Conservation (phyloP, 306 rosid genomes). For the Carpinus fangiana region DNA sequence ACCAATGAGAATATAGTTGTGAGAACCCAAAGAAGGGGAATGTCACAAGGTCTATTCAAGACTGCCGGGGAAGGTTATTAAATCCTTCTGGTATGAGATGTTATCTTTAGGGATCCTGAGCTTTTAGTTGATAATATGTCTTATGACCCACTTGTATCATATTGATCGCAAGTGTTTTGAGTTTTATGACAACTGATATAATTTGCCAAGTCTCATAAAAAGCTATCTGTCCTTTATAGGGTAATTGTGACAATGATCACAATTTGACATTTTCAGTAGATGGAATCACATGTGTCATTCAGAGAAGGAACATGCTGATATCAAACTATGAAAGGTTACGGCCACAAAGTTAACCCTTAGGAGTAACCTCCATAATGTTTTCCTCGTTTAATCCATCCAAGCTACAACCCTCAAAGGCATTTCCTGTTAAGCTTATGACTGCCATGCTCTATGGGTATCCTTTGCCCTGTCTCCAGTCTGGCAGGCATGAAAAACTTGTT, state of each 20-base stretch:
- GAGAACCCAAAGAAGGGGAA: no score
- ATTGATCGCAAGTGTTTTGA: background rate
- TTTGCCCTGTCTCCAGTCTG: no score
- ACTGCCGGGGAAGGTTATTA: background rate
- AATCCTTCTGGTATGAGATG: background rate
- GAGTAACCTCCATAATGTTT: background rate
- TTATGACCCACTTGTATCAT: background rate
- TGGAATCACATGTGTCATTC: background rate
- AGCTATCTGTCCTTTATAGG: background rate
- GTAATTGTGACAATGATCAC: background rate
- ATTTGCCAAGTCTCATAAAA: background rate
- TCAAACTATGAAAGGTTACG: background rate
- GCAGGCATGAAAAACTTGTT: background rate
- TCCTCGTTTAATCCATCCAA: background rate
- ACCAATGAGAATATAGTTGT: no score
- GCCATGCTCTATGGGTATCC: background rate
- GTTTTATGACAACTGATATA: background rate
- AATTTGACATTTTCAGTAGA: background rate
- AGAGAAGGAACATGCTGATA: background rate
- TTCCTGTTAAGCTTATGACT: background rate
- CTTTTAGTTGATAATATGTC: background rate
- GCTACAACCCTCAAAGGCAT: background rate
- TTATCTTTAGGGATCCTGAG: background rate
- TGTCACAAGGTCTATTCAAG: background rate
- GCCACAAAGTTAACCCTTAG: background rate